Percentiles rank a stretch among this genome's conserved stretches.
phyloP scores from a whole-genome alignment of 78 protist species.

The Monosiga brevicollis region DNA sequence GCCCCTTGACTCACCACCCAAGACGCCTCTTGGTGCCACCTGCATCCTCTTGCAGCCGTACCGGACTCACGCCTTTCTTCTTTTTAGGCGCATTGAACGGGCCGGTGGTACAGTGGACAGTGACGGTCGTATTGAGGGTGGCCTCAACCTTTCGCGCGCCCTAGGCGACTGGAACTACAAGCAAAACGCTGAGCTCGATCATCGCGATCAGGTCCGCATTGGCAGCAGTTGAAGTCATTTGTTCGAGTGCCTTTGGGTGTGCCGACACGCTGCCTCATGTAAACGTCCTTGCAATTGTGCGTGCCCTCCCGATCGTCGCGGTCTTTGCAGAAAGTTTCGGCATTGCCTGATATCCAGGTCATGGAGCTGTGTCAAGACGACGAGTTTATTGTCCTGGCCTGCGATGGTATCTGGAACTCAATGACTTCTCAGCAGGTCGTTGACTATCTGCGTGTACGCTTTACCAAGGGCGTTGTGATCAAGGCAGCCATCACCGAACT shows the following conservation, averaged over 20 bases:
- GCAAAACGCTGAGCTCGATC: too few species aligned
- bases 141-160: slow-evolving; percentile 43
- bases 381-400: neutral
- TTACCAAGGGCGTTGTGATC: neutral
- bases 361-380: too few species aligned
- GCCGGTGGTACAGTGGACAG: slow-evolving; percentile 1
- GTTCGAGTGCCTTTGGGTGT: too few species aligned
- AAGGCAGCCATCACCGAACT: neutral
- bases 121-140: slow-evolving; percentile 44
- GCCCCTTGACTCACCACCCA: neutral
- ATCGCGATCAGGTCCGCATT: too few species aligned
- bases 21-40: neutral
- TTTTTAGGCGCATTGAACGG: neutral
- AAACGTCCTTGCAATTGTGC: too few species aligned
- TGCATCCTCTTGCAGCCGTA: neutral
- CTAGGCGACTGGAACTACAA: slow-evolving; percentile 38
- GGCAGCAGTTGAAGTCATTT: too few species aligned
- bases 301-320: too few species aligned
- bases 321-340: too few species aligned
- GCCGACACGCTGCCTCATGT: too few species aligned
- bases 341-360: too few species aligned
- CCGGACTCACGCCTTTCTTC: neutral
- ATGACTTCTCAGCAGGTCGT: neutral
- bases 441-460: neutral
- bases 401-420: neutral